Base-by-base conservation (phyloP, 2,329 filamentous ascomycete species). In the Fusarium caatingaense region DNA sequence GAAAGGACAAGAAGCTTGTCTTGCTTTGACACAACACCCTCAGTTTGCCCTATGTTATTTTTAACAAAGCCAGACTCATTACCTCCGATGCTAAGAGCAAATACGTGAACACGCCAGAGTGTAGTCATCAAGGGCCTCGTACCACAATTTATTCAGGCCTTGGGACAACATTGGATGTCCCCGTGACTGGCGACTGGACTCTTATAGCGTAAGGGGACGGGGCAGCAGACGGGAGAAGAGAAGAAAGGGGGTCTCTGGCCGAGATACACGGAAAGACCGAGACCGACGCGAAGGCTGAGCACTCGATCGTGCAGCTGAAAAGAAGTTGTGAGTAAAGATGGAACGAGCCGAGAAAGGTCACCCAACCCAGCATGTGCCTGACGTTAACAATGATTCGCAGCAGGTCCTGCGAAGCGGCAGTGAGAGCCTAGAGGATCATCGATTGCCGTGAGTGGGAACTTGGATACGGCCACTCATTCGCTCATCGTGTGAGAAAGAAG, bases 161-260 rank as follows among this genome's bases (percentile, higher is more conserved):
- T 63, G 70, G 69, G 72, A 66, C 59, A 49, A 63, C 64, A 60
- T 64, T 74, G 68, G 61, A 66, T 64, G 58, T 62, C 68, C 66
- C 66, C 68, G 71, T 74, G 72, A 74, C 63, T 67, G 66, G 72
- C 68, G 66, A 72, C 72, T 73, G 61, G 70, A 72, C 66, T 61
- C 59, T 56, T 46, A 65, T 40, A 60, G 46, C 57, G 45, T 56
- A 58, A 58, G 59, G 61, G 66, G 55, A 66, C 60, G 60, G 56
- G 51, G 47, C 48, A 58, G 45, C 46, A 64, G 44, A 56, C 42
- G 62, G 32, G 50, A 56, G 50, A 65, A 60, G 42, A 40, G 60
- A 64, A 45, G 46, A 53, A 62, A 69, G 46, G 70, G 61, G 54
- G 64, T 28, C 56, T 59, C 48, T 55, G 56, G 50, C 50, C 67